Conservation (phyloP, 192 early-diverging fungal species). For the Dispira simplex region DNA sequence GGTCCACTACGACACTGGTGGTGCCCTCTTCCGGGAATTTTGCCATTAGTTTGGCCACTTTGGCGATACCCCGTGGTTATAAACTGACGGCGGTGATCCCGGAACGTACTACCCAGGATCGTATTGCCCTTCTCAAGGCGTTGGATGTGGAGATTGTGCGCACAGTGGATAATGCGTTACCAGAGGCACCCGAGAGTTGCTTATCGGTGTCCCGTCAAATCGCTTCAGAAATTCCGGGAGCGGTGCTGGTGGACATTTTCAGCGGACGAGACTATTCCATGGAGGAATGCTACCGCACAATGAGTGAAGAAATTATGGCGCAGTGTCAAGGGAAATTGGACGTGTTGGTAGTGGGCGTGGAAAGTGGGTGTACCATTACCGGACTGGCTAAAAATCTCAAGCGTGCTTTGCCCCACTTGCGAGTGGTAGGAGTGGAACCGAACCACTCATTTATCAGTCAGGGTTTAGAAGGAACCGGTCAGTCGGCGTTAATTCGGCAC, state of each 20-base stretch:
- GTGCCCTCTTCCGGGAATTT: slow-evolving; percentile 59
- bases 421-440: slow-evolving; percentile 58
- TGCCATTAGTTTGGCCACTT: slow-evolving; percentile 44
- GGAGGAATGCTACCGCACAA: slow-evolving; percentile 26
- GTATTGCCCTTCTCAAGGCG: slow-evolving; percentile 45
- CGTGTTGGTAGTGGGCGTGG: slow-evolving; percentile 49
- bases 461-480: slow-evolving; percentile 13
- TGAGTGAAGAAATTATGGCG: slow-evolving; percentile 45
- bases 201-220: slow-evolving; percentile 40
- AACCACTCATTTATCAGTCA: slow-evolving; percentile 38
- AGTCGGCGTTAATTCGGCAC: slow-evolving; percentile 16
- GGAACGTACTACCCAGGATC: slow-evolving; percentile 55
- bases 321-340: slow-evolving; percentile 35
- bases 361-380: slow-evolving; percentile 46
- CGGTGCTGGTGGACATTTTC: slow-evolving; percentile 35
- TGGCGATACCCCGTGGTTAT: slow-evolving; percentile 26
- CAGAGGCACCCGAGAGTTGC: slow-evolving; percentile 45
- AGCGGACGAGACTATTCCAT: slow-evolving; percentile 14
- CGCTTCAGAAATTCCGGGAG: slow-evolving; percentile 25
- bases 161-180: slow-evolving; percentile 45
- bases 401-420: slow-evolving; percentile 28
- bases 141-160: slow-evolving; percentile 55
- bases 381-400: slow-evolving; percentile 40
- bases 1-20: slow-evolving; percentile 23
- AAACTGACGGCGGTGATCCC: slow-evolving; percentile 33